Conservation (phyloP, 2,329 filamentous ascomycete species). For the Sporothrix brunneoviolacea region DNA sequence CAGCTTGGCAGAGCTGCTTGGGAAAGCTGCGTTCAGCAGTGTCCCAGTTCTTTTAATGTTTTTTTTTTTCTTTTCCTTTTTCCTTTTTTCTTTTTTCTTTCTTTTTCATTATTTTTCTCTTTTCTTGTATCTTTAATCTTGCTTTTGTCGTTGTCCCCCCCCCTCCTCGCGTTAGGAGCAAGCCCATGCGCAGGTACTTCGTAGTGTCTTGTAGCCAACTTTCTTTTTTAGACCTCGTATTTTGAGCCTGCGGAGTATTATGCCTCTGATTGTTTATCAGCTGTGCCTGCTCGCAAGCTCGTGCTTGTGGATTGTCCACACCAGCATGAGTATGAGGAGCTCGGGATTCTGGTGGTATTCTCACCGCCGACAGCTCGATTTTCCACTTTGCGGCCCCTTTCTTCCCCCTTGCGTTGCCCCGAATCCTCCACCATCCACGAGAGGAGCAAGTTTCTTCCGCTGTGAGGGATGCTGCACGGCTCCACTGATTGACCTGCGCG, state of each 20-base stretch:
- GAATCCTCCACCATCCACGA: not conserved
- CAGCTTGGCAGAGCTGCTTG: not conserved
- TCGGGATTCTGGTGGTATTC: no score
- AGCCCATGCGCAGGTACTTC: no score
- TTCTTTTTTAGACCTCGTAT: no score
- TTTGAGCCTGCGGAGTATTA: no score
- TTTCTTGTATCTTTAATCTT: not conserved
- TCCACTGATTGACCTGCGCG: not conserved
- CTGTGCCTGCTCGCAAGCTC: no score
- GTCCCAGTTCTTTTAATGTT: not conserved
- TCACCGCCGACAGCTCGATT: no score
- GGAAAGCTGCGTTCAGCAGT: not conserved
- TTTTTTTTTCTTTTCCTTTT: not conserved
- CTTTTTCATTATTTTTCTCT: not conserved
- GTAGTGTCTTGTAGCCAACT: no score
- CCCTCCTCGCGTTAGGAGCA: no score
- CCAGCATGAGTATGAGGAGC: no score
- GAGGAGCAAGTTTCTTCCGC: not conserved
- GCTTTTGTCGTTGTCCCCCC: no score
- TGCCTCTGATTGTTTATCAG: no score
- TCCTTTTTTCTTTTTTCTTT: not conserved
- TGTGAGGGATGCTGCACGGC: constrained; percentile 1
- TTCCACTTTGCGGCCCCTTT: not conserved
- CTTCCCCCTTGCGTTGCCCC: constrained; percentile 1
- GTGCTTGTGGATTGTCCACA: no score